Evolutionary conservation across 2,329 filamentous ascomycete genomes (phyloP), one percentile per base, ranked within the genome.

Genomic region (Cadophora gregata): DNA sequence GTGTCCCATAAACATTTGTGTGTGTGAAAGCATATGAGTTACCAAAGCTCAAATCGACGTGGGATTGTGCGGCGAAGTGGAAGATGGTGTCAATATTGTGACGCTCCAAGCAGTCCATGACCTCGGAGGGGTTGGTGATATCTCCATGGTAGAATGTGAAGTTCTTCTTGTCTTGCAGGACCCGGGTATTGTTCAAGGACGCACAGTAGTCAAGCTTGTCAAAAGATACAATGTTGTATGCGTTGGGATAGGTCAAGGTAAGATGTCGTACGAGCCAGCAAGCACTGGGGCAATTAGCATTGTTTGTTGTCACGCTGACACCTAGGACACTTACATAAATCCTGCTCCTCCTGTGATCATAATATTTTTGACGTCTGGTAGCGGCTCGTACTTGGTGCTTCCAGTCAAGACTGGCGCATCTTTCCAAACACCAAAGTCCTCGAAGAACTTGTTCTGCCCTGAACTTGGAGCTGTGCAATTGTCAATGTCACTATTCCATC

Each of bases 201-300:
- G 92, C 86, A 80, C 91, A 93, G 80, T 93, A 93, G 77, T 95
- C 92, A 67, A 95, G 84, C 79, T 94, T 95, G 80, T 96, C 92
- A 75, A 94, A 93, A 38, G 90, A 94, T 60, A 95, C 83, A 69
- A 95, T 86, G 75, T 91, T 92, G 83, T 96, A 96, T 70, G 86
- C 83, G 48, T 88, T 77, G 3, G 90, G 86, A 75, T 95, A 95
- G 38, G 89, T 92, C 66, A 92, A 80, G 12, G 88, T 88, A 62
- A 96, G 83, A 79, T 95, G 92, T 68, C 92, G 89, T 69, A 93
- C 90, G 45, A 95, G 85, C 92, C 92, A 95, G 77, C 90, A 93
- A 62, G 90, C 92, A 78, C 91, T 93, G 64, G 67, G n/a, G 27
- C 42, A 38, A 64, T 75, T 63, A 75, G 72, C 63, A 64, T 47